Base-by-base conservation (phyloP, 1,139 yeast genomes). In the Candida albicans region DNA sequence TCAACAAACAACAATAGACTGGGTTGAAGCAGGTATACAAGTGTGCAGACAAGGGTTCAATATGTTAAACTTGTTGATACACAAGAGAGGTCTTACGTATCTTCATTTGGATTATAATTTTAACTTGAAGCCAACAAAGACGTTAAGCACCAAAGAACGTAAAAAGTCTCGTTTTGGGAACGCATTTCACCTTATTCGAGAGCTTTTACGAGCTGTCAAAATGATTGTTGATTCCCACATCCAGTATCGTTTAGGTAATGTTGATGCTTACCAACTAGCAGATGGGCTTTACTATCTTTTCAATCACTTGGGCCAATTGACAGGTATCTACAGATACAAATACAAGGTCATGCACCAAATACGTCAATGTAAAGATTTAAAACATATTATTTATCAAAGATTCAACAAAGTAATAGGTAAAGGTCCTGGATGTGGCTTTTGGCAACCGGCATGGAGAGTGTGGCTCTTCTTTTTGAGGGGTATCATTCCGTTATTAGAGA, bases 371-470 rank as follows among this genome's bases (percentile, higher is more conserved):
- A 93, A 93, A 61, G 99, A 95, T 64, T 70, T 93, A 56, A 93
- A 95, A 63, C 99, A 95, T 61, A 82, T 91, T 10, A 85, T 93
- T 1, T 93, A 93, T 59, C 77, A 87, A 50, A 75, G 84, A 45
- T 93, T 95, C 67, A 93, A 95, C 58, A 67, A 68, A 30, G 75
- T 78, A 33, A 87, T 95, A 33, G 98, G 98, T 0, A 93, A 93
- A 60, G 99, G 99, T 1, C 99, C 99, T 1, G 99, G 99, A 0
- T 88, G 96, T 68, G 99, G 99, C 1, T 88, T 93, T 62, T 95
- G 99, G 99, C 99, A 93, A 58, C 99, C 99, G 0, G 87, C 96
- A 1, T 93, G 99, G 99, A 74, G 97, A 53, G 95, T 91, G 1
- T 95, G 99, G 99, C 70, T 95, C 3, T 87, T 84, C 46, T 93